Base-by-base conservation (phyloP, 2,329 filamentous ascomycete species). In the Eutypa lata region DNA sequence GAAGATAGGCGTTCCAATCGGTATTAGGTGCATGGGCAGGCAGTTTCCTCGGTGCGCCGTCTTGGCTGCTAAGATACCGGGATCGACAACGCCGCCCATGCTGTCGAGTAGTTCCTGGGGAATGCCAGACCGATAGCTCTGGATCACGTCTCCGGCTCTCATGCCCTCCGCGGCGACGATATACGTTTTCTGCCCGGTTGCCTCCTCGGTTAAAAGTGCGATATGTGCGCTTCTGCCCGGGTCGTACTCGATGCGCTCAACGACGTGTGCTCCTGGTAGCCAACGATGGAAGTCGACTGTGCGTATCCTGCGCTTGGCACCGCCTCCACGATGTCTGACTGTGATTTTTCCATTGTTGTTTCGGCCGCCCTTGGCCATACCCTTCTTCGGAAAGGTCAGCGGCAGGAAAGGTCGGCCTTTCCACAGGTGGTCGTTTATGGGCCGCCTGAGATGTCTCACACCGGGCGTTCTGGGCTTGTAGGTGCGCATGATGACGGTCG, bases 391-490 rank as follows among this genome's bases (percentile, higher is more conserved):
- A 65, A 91, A 90, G 11, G 95, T 99, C 71, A 99, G 80, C 48
- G 87, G 84, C 33, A 90, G 78, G 61, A 88, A 86, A 1, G 94
- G 90, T 52, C 91, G 81, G 53, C 94, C 94, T 74, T 96, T 97
- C 91, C 91, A 97, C 45, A 99, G 77, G 72, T 99, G 94, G 66
- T 97, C 91, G 73, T 97, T 97, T 73, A 97, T 87, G 14, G 94
- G 91, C 43, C 94, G 84, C 71, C 88, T 89, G 60, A 99, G 78
- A 82, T 99, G 94, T 65, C 94, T 87, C 54, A 96, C 73, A 81
- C 94, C 94, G 13, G 93, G 93, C 1, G 94, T 97, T 64, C 91
- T 86, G 35, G 94, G 94, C 71, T 90, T 97, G 73, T 97, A 99
- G 50, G 89, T 94, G 64, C 90, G 86, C 71, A 97, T 70, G 44